Conservation (phyloP, 805 yeast genomes). For the Saccharomycopsis synnaedendra region DNA sequence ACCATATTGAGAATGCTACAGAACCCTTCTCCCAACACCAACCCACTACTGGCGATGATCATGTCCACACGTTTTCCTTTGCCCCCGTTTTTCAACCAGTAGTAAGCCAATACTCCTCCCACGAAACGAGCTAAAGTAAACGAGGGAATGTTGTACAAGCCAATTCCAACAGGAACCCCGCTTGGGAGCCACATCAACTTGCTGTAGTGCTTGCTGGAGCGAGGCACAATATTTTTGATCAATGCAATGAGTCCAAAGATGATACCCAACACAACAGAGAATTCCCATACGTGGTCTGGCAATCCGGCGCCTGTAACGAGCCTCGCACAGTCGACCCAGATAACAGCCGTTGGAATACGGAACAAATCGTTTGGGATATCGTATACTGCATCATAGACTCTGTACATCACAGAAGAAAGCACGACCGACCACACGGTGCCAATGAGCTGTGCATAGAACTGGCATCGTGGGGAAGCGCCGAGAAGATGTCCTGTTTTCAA, state of each 20-base stretch:
- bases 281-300: slow-evolving; percentile 64
- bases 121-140: slow-evolving; percentile 88
- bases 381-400: slow-evolving; percentile 70
- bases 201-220: slow-evolving; percentile 26
- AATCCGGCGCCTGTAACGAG: slow-evolving; percentile 84
- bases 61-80: slow-evolving; percentile 46
- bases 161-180: slow-evolving; percentile 96
- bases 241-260: slow-evolving; percentile 62
- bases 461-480: slow-evolving; percentile 89
- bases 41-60: slow-evolving; percentile 85
- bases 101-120: slow-evolving; percentile 66
- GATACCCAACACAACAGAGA: slow-evolving; percentile 50
- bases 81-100: slow-evolving; percentile 37
- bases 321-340: slow-evolving; percentile 95
- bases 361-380: slow-evolving; percentile 74
- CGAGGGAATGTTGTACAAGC: slow-evolving; percentile 87
- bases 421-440: slow-evolving; percentile 82
- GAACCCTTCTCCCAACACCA: slow-evolving; percentile 89
- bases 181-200: slow-evolving; percentile 61
- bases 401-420: slow-evolving; percentile 72
- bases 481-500: slow-evolving; percentile 85
- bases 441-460: slow-evolving; percentile 78
- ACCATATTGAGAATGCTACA: slow-evolving; percentile 76
- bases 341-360: slow-evolving; percentile 88
- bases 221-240: slow-evolving; percentile 43